phyloP scores from a whole-genome alignment of 2,329 filamentous ascomycete species.

The Trichoderma sp. region DNA sequence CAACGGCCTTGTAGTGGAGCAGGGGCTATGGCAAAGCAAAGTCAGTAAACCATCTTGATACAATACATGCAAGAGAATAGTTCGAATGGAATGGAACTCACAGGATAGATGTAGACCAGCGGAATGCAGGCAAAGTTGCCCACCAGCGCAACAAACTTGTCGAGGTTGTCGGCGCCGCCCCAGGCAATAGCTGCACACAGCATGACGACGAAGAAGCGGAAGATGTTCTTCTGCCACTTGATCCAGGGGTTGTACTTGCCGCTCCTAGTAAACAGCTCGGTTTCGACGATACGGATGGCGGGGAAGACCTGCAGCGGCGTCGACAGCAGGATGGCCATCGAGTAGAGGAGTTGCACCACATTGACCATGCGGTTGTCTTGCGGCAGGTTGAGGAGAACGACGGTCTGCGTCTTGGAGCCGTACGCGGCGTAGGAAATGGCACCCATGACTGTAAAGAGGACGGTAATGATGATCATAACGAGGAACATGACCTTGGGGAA shows the following conservation, averaged over 20 bases:
- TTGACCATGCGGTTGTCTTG: conserved; percentile 96
- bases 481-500: conserved; percentile 84
- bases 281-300: conserved; percentile 93
- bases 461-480: conserved; percentile 93
- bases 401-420: conserved; percentile 91
- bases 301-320: conserved; percentile 97
- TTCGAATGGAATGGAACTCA: conserved; percentile 52
- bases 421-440: conserved; percentile 95
- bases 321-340: conserved; percentile 91
- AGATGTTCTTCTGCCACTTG: conserved; percentile 99
- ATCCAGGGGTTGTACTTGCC: conserved; percentile 98
- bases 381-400: conserved; percentile 92
- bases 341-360: conserved; percentile 93
- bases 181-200: conserved; percentile 85
- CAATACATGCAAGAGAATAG: background rate
- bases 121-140: conserved; percentile 98
- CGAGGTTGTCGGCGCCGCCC: conserved; percentile 86
- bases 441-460: conserved; percentile 87
- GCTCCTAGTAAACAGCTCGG: conserved; percentile 86
- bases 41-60: conserved; percentile 31
- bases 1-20: conserved; percentile 81
- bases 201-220: conserved; percentile 89
- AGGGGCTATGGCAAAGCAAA: conserved; percentile 62
- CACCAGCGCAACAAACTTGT: conserved; percentile 95
- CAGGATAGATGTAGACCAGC: conserved; percentile 94